A percentile compares a stretch with the other conserved stretches of the same genome.
phyloP scores from a whole-genome alignment of 139 green algal species.

The Chlorella sp. region DNA sequence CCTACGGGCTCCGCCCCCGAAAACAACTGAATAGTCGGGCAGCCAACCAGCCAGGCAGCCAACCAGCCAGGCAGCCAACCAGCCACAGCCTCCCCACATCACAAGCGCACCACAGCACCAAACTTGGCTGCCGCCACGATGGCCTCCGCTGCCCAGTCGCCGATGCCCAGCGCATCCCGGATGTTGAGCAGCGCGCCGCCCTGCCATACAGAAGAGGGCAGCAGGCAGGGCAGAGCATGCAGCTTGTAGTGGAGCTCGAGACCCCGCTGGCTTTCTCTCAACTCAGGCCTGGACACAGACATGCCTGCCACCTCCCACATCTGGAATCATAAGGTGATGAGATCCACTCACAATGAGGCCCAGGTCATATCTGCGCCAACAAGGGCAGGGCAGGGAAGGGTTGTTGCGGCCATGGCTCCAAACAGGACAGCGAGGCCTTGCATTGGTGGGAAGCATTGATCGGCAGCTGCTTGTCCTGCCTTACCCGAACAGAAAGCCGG shows the following conservation, averaged over 20 bases:
- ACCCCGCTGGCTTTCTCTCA: too few species aligned
- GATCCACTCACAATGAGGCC: conserved; percentile 32
- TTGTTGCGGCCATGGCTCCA: background rate
- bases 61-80: too few species aligned
- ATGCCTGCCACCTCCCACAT: too few species aligned
- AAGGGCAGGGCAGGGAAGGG: background rate
- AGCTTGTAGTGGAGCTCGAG: too few species aligned
- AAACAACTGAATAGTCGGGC: too few species aligned
- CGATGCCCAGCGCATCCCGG: conserved; percentile 53
- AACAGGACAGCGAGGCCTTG: too few species aligned
- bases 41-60: background rate
- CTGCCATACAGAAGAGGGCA: background rate
- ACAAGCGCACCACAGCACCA: conserved; percentile 78
- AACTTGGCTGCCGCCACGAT: conserved; percentile 85
- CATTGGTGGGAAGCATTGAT: too few species aligned
- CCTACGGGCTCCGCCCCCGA: too few species aligned
- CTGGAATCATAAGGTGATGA: too few species aligned
- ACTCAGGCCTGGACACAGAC: too few species aligned
- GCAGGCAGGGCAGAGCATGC: too few species aligned
- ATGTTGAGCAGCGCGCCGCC: conserved; percentile 79
- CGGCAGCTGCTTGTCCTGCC: background rate
- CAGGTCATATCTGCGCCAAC: conserved; percentile 53
- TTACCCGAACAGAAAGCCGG: conserved; percentile 77
- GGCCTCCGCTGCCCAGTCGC: conserved; percentile 43
- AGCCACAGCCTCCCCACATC: too few species aligned